These are phyloP conservation scores for Biscogniauxia marginata DNA, from an alignment of 2,329 filamentous ascomycete genomes.

Conservation along the genomic window DNA sequence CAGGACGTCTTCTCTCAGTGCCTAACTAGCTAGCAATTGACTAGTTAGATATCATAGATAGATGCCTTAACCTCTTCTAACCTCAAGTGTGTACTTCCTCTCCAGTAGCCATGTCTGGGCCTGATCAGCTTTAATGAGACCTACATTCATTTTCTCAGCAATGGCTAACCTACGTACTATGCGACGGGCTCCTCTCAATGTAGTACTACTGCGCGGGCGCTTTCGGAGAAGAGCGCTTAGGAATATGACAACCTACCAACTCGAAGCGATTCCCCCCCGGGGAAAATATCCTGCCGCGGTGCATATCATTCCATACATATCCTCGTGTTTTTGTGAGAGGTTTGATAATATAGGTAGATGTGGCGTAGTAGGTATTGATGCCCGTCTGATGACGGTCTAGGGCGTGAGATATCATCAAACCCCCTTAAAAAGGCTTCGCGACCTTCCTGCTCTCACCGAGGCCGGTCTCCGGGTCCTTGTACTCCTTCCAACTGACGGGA, in stretches of 20 bases:
- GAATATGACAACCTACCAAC: neutral
- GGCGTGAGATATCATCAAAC: too few relatives aligned
- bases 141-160: neutral
- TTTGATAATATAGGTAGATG: too few relatives aligned
- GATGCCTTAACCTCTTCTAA: neutral
- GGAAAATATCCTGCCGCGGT: too few relatives aligned
- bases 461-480: constrained; percentile 79
- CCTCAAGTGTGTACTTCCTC: neutral
- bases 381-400: too few relatives aligned
- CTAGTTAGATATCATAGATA: neutral
- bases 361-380: too few relatives aligned
- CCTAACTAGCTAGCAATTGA: neutral
- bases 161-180: neutral
- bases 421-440: constrained; percentile 77
- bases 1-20: neutral
- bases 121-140: neutral
- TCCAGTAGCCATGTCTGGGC: neutral
- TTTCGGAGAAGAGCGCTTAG: neutral
- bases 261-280: too few relatives aligned
- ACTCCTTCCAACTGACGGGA: constrained; percentile 94
- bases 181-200: neutral
- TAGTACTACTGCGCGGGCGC: neutral
- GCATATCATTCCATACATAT: too few relatives aligned
- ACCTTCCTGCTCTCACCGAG: constrained; percentile 81
- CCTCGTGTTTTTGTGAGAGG: too few relatives aligned